phyloP scores from a whole-genome alignment of 139 green algal species.

The Gonium pectorale region DNA sequence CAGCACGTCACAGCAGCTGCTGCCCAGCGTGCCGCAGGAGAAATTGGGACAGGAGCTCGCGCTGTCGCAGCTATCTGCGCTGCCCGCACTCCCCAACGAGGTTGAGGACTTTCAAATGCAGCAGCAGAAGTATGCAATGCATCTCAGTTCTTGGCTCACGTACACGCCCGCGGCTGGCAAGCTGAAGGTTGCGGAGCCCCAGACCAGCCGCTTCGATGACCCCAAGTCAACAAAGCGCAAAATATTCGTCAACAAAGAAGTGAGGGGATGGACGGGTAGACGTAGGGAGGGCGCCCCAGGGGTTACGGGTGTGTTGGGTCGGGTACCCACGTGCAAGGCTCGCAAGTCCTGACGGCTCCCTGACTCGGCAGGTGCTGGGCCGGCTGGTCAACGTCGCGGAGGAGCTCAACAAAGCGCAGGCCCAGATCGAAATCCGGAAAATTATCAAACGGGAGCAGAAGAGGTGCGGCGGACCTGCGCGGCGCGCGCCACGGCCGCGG shows the following conservation, averaged over 20 bases:
- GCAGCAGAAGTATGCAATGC: conserved; percentile 39
- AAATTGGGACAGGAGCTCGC: conserved; percentile 23
- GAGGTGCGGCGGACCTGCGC: not conserved
- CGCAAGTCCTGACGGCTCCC: too few relatives aligned
- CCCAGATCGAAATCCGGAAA: conserved; percentile 37
- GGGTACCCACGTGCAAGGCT: not conserved
- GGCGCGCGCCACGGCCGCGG: not conserved
- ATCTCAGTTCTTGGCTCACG: conserved; percentile 30
- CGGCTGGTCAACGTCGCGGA: conserved; percentile 28
- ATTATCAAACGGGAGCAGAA: conserved; percentile 19
- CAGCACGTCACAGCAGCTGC: too few relatives aligned
- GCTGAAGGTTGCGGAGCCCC: not conserved
- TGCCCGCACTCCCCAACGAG: not conserved
- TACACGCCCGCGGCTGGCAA: conserved; percentile 19
- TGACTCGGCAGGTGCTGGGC: conserved; percentile 31
- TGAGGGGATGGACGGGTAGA: not conserved
- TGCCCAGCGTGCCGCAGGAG: too few relatives aligned
- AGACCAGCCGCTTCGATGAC: conserved; percentile 23
- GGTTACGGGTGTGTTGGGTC: too few relatives aligned
- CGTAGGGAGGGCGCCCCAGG: too few relatives aligned
- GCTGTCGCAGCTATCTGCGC: not conserved
- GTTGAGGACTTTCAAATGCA: not conserved
- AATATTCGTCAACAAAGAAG: conserved; percentile 30
- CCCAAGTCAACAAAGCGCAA: conserved; percentile 6
- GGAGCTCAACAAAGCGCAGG: conserved; percentile 46